Percentiles rank a stretch among this genome's conserved stretches.
phyloP scores from a whole-genome alignment of 2,329 filamentous ascomycete species.

The Colletotrichum sp. region DNA sequence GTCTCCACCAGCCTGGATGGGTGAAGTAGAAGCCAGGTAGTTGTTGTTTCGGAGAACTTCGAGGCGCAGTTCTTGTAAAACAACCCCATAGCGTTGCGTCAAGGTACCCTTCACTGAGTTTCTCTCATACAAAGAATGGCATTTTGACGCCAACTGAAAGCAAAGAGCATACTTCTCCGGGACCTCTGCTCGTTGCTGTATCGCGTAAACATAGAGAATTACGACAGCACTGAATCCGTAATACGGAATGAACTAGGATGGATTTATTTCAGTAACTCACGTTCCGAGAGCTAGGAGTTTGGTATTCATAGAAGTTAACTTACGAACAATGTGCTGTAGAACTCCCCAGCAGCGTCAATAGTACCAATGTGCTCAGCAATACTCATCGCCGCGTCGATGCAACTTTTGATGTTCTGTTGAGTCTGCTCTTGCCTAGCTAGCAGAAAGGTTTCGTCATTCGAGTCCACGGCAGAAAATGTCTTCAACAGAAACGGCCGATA shows the following conservation, averaged over 20 bases:
- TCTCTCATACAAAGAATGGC: conserved; percentile 40
- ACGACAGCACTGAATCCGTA: conserved; percentile 49
- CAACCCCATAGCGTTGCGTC: conserved; percentile 43
- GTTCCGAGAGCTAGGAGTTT: too few species aligned
- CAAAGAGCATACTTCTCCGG: conserved; percentile 30
- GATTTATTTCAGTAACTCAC: too few species aligned
- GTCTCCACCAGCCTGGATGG: not conserved
- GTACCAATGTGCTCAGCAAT: conserved; percentile 42
- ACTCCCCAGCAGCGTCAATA: conserved; percentile 33
- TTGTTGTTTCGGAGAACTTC: conserved; percentile 29
- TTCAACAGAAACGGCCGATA: conserved; percentile 40
- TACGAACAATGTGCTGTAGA: conserved; percentile 47
- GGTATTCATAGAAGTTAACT: not conserved
- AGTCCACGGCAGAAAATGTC: conserved; percentile 26
- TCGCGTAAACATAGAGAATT: conserved; percentile 47
- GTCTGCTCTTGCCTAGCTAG: conserved; percentile 7
- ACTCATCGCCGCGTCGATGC: conserved; percentile 41
- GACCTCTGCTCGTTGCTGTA: conserved; percentile 35
- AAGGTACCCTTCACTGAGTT: conserved; percentile 42
- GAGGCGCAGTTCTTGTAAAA: conserved; percentile 38
- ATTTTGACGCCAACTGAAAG: conserved; percentile 41
- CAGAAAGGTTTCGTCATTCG: rapidly evolving
- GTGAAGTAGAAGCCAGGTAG: conserved; percentile 14
- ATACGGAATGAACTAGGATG: conserved; percentile 42
- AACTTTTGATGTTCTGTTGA: conserved; percentile 27